Percentiles rank a stretch among this genome's conserved stretches.
phyloP scores from a whole-genome alignment of 371 early-diverging fungal genomes.

The Syncephalastrum monosporum region DNA sequence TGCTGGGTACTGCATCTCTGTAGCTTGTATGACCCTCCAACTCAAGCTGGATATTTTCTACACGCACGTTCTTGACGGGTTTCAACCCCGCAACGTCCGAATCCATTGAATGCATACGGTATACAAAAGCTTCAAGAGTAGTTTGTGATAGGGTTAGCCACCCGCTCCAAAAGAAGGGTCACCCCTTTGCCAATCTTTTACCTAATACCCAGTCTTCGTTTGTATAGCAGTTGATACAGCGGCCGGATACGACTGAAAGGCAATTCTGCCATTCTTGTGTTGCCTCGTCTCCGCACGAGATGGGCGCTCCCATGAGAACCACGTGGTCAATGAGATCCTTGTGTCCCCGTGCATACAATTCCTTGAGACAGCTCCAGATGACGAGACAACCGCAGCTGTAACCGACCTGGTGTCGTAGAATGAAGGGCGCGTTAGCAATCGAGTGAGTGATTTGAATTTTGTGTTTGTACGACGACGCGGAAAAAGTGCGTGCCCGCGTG shows the following conservation, averaged over 20 bases:
- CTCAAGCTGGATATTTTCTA: constrained; percentile 82
- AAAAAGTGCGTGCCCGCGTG: not conserved
- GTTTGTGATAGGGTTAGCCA: not conserved
- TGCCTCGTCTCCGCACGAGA: constrained; percentile 38
- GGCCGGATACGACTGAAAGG: constrained; percentile 73
- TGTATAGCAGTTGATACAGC: constrained; percentile 89
- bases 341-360: constrained; percentile 64
- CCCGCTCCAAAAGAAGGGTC: not conserved
- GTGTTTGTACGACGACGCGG: not conserved
- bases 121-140: constrained; percentile 61
- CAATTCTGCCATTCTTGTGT: constrained; percentile 46
- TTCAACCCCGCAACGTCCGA: constrained; percentile 82
- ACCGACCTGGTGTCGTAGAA: constrained; percentile 46
- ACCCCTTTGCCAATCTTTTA: constrained; percentile 12
- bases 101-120: constrained; percentile 61
- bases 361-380: constrained; percentile 86
- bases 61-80: constrained; percentile 54
- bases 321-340: constrained; percentile 59
- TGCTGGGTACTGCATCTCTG: constrained; percentile 34
- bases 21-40: constrained; percentile 90
- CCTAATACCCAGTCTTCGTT: constrained; percentile 89
- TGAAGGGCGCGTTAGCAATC: constrained; percentile 1
- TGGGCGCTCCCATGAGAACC: constrained; percentile 65
- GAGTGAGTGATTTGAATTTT: not conserved
- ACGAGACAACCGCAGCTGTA: constrained; percentile 93